Evolutionary conservation across 148 eudicot species (phyloP).

Genomic region (Agrostemma githago): DNA sequence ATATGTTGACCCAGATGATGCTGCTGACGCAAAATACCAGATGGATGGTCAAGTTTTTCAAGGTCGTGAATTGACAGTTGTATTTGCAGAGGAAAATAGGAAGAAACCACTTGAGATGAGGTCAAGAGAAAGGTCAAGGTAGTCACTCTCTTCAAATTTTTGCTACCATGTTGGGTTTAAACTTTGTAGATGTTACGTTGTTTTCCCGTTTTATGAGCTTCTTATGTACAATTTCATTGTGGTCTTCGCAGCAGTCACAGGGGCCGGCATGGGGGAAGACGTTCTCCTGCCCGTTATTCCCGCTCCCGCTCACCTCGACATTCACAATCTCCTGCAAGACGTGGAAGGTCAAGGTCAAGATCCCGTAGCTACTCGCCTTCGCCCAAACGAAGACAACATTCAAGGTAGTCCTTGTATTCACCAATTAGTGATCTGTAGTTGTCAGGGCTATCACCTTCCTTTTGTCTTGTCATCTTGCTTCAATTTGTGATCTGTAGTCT

Average conservation of each 20-base stretch:
- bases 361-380: conserved; percentile 66
- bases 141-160: not conserved
- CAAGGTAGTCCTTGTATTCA: conserved; percentile 23
- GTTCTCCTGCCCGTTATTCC: conserved; percentile 70
- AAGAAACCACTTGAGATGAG: conserved; percentile 87
- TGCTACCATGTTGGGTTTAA: not conserved
- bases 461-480: not conserved
- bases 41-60: conserved; percentile 89
- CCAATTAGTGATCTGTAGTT: not conserved
- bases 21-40: conserved; percentile 87
- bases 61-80: conserved; percentile 59
- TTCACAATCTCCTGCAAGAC: conserved; percentile 68
- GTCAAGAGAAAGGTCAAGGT: conserved; percentile 55
- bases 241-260: conserved; percentile 21
- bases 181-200: too few relatives aligned
- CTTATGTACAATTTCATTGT: not conserved
- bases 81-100: conserved; percentile 85
- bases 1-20: conserved; percentile 79
- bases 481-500: not conserved
- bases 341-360: conserved; percentile 59
- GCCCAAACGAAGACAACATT: conserved; percentile 55
- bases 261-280: conserved; percentile 64
- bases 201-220: too few relatives aligned
- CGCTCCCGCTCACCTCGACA: conserved; percentile 59
- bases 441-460: not conserved